phyloP scores from a whole-genome alignment of 2,329 filamentous ascomycete genomes.

The Hymenotorrendiella dingleyae region DNA sequence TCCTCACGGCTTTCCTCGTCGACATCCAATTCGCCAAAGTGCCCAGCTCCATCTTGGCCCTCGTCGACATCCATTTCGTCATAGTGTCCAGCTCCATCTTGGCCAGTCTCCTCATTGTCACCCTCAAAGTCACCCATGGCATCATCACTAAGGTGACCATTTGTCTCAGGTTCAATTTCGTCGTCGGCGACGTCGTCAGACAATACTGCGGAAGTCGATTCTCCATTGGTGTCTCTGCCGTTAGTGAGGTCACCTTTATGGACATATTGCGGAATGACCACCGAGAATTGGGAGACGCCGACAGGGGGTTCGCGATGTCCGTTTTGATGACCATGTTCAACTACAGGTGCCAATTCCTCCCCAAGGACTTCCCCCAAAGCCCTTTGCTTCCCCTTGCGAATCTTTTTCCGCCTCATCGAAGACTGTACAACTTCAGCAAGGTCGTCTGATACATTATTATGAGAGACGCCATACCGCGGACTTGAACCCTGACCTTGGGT shows the following conservation, averaged over 20 bases:
- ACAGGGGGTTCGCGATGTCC: too few species aligned
- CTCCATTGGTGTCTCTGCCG: too few species aligned
- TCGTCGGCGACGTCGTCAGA: neutral
- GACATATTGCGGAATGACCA: too few species aligned
- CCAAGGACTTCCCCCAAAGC: neutral
- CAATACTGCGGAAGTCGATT: neutral
- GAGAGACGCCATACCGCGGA: neutral
- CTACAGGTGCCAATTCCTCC: too few species aligned
- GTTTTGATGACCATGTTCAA: too few species aligned
- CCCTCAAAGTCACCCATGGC: neutral
- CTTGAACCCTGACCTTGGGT: constrained; percentile 13
- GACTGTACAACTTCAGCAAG: neutral
- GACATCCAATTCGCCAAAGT: neutral
- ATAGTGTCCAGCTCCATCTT: neutral
- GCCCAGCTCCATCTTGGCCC: neutral
- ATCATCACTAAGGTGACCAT: neutral
- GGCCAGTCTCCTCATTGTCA: neutral
- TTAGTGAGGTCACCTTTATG: too few species aligned
- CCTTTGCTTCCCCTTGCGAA: neutral
- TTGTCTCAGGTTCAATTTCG: neutral
- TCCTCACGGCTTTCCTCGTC: neutral
- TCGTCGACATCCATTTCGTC: neutral
- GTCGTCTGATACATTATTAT: constrained; percentile 1
- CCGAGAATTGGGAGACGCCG: too few species aligned
- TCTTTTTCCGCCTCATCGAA: neutral